Conservation (phyloP, 2,329 filamentous ascomycete species). For the Tolypocladium amazonense region DNA sequence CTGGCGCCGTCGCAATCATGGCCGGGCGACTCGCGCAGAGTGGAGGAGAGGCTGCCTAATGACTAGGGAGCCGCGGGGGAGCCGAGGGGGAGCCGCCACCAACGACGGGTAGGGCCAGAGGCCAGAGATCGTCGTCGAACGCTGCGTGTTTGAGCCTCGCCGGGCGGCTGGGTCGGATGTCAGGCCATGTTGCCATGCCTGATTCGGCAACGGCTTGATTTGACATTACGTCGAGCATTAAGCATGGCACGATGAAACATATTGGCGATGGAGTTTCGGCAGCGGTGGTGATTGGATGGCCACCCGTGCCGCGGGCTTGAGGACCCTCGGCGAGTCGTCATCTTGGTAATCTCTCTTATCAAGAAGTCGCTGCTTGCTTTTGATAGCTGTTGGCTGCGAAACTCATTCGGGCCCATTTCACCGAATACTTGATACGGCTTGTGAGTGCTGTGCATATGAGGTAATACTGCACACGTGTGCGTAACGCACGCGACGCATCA, state of each 20-base stretch:
- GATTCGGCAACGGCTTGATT: background rate
- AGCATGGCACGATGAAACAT: background rate
- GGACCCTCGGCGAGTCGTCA: background rate
- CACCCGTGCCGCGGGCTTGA: background rate
- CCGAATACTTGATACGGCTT: no score
- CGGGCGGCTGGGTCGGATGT: background rate
- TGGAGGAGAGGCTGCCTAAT: background rate
- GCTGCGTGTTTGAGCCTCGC: background rate
- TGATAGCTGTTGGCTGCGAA: no score
- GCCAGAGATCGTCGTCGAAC: background rate
- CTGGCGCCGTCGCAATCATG: background rate
- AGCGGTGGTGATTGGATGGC: background rate
- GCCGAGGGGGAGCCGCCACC: background rate
- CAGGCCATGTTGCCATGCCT: background rate
- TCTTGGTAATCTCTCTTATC: background rate
- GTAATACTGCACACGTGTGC: background rate
- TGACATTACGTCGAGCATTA: no score
- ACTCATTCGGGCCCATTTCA: no score
- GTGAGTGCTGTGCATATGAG: no score
- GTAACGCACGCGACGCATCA: no score
- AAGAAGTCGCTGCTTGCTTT: background rate
- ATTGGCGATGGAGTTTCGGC: background rate
- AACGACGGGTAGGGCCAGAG: background rate
- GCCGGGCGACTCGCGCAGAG: background rate
- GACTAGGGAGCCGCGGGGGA: background rate